phyloP scores from a whole-genome alignment of 2,329 filamentous ascomycete genomes.

The Monosporascus sp. region DNA sequence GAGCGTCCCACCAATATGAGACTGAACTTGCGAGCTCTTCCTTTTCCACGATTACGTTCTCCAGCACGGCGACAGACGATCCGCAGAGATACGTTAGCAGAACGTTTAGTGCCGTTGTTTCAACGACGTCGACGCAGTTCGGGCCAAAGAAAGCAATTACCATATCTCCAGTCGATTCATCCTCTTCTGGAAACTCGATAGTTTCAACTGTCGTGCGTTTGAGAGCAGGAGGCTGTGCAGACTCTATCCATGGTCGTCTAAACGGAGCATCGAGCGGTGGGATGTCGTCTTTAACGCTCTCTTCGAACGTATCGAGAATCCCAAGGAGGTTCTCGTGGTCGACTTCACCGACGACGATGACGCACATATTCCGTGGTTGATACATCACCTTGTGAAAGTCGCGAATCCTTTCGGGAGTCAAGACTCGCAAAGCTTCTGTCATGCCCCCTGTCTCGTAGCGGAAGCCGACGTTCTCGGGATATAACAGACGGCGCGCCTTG shows the following conservation, averaged over 20 bases:
- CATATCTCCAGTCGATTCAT: conserved; percentile 88
- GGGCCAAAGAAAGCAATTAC: conserved; percentile 84
- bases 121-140: conserved; percentile 63
- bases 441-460: conserved; percentile 97
- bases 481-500: conserved; percentile 71
- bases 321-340: conserved; percentile 74
- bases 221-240: conserved; percentile 68
- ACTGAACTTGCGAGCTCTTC: conserved; percentile 88
- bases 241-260: conserved; percentile 86
- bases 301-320: conserved; percentile 84
- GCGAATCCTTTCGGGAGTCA: conserved; percentile 88
- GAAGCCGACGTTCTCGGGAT: conserved; percentile 86
- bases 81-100: conserved; percentile 83
- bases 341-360: conserved; percentile 88
- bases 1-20: conserved; percentile 70
- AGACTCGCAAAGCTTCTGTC: conserved; percentile 81
- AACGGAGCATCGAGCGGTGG: conserved; percentile 72
- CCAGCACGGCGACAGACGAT: conserved; percentile 86
- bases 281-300: conserved; percentile 76
- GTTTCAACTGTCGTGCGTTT: conserved; percentile 68
- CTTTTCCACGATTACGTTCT: conserved; percentile 88
- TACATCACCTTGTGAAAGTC: conserved; percentile 96
- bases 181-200: conserved; percentile 91
- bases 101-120: conserved; percentile 70
- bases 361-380: conserved; percentile 88